These are phyloP conservation scores for Puccinellia tenuiflora DNA, from an alignment of 176 grass and related monocot species.

Conservation along the genomic window DNA sequence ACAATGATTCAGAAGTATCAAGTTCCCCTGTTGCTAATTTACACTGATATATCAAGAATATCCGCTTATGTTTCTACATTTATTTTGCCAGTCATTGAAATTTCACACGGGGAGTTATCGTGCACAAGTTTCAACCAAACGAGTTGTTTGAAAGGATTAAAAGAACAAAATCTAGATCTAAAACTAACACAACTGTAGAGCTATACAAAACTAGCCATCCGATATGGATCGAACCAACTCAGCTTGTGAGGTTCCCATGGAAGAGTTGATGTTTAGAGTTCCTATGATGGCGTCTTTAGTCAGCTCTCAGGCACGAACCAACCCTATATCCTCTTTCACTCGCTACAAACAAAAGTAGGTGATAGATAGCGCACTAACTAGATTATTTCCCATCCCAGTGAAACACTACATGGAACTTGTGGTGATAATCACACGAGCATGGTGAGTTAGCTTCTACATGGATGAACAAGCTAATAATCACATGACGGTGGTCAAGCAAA, in stretches of 20 bases:
- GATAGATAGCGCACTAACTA: neutral
- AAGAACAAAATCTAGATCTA: neutral
- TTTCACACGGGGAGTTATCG: neutral
- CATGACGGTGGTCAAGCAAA: neutral
- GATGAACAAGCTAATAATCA: neutral
- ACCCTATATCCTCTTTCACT: neutral
- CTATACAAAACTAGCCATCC: neutral
- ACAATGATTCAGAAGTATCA: neutral
- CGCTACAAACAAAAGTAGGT: neutral
- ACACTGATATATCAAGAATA: neutral
- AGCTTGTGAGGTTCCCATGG: neutral
- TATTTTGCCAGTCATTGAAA: neutral
- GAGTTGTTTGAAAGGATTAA: neutral
- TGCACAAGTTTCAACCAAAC: neutral
- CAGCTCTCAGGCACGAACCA: neutral
- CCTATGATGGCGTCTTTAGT: neutral
- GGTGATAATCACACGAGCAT: neutral
- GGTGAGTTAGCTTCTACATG: neutral
- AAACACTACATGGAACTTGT: neutral
- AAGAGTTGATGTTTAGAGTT: neutral
- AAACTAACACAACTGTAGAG: neutral
- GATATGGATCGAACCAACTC: neutral
- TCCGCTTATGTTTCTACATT: neutral
- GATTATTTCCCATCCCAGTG: neutral
- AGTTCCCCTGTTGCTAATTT: neutral